Percentiles rank a stretch among this genome's conserved stretches.
Evolutionary conservation across 768 basidiomycete genomes (phyloP).

Genomic region (Calocybe indica): DNA sequence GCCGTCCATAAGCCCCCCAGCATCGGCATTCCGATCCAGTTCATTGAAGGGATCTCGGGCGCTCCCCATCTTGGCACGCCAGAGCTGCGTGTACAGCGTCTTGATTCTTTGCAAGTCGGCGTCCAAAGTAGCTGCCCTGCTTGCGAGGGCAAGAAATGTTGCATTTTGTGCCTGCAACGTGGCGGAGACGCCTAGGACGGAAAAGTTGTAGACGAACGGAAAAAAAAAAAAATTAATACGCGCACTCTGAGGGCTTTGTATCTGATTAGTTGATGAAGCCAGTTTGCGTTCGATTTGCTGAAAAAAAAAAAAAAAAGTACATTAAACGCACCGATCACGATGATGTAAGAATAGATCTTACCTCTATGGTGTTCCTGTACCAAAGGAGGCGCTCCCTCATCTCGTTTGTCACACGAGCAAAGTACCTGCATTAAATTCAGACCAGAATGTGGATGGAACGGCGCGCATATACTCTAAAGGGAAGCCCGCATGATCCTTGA

Average conservation of each 20-base stretch:
- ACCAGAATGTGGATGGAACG: background rate
- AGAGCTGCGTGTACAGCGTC: constrained; percentile 66
- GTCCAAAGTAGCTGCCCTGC: constrained; percentile 69
- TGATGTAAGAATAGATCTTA: constrained; percentile 16
- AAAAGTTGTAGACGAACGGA: constrained; percentile 2
- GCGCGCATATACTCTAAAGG: constrained; percentile 61
- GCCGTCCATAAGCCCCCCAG: no score
- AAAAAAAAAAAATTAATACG: constrained; percentile 3
- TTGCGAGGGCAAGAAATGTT: constrained; percentile 71
- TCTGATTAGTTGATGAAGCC: constrained; percentile 56
- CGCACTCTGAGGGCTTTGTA: constrained; percentile 75
- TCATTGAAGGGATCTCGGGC: constrained; percentile 77
- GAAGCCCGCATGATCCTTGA: constrained; percentile 78
- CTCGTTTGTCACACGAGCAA: constrained; percentile 63
- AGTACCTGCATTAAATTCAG: constrained; percentile 46
- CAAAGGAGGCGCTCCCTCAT: constrained; percentile 68
- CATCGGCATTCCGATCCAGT: constrained; percentile 18
- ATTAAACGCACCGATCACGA: background rate
- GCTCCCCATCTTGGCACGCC: constrained; percentile 77
- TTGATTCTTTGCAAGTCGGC: constrained; percentile 76
- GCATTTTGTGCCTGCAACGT: constrained; percentile 78
- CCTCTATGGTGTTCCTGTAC: constrained; percentile 81
- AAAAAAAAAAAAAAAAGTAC: background rate
- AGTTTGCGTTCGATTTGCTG: constrained; percentile 85
- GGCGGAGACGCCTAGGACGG: constrained; percentile 53